Conservation (phyloP, 2,329 filamentous ascomycete species). For the Ophiocordyceps unilateralis region DNA sequence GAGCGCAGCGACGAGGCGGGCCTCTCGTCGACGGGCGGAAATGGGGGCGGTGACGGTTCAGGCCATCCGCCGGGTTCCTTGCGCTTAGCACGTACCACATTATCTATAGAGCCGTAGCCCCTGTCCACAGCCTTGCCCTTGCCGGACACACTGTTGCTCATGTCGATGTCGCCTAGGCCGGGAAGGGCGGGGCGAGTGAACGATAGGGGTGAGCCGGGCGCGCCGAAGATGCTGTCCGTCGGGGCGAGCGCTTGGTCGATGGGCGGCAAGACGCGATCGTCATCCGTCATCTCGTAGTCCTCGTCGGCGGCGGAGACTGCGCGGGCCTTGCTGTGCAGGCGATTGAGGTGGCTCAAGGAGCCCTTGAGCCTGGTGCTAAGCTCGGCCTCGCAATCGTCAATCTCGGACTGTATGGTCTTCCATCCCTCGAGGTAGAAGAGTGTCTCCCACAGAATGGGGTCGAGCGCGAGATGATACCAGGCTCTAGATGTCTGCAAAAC, state of each 20-base stretch:
- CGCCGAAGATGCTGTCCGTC: conserved; percentile 17
- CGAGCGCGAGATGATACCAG: conserved; percentile 69
- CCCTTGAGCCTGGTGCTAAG: conserved; percentile 27
- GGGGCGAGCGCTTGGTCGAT: conserved; percentile 7
- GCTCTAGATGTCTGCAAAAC: conserved; percentile 63
- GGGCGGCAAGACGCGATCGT: conserved; percentile 10
- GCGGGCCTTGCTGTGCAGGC: conserved; percentile 34
- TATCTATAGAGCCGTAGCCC: conserved; percentile 10
- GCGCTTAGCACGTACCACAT: conserved; percentile 14
- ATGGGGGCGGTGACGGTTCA: conserved; percentile 13
- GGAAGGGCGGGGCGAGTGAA: conserved; percentile 9
- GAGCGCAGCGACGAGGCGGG: conserved; percentile 21
- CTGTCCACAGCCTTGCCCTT: conserved; percentile 15
- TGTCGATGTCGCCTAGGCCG: conserved; percentile 13
- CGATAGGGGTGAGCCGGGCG: conserved; percentile 15
- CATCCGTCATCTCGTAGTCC: conserved; percentile 31
- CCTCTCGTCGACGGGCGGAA: conserved; percentile 10
- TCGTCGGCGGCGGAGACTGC: conserved; percentile 31
- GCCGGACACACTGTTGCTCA: conserved; percentile 8
- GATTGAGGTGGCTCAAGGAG: conserved; percentile 23
- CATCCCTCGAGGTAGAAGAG: conserved; percentile 78
- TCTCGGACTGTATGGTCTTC: conserved; percentile 50
- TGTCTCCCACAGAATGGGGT: conserved; percentile 72
- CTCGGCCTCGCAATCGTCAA: conserved; percentile 47
- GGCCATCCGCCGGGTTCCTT: conserved; percentile 17